Conservation (phyloP, 2,329 filamentous ascomycete species). For the Whalleya microplaca region DNA sequence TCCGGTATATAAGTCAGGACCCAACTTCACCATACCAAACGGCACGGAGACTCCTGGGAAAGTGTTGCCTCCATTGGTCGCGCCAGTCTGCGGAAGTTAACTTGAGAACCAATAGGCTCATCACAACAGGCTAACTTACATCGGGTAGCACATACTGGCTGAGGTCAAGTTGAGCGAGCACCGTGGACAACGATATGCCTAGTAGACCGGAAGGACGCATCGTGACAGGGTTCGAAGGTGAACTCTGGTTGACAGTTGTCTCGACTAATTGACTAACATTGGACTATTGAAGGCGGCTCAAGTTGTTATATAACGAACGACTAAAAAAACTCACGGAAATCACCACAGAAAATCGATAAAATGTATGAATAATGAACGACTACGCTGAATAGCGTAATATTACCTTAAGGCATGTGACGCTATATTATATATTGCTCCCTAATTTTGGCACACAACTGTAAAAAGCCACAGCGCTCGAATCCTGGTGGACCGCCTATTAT, state of each 20-base stretch:
- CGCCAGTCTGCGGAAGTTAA: slow-evolving; percentile 45
- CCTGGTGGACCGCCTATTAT: neutral
- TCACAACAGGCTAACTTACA: slow-evolving; percentile 21
- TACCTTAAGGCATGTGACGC: neutral
- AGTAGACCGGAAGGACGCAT: slow-evolving; percentile 22
- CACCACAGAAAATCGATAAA: neutral
- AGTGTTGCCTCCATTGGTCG: slow-evolving; percentile 51
- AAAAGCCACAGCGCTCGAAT: neutral
- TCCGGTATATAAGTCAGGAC: slow-evolving; percentile 53
- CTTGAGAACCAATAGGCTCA: neutral
- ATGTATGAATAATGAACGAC: neutral
- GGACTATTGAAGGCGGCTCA: neutral
- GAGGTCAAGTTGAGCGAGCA: slow-evolving; percentile 18
- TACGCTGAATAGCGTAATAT: neutral
- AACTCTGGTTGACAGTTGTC: slow-evolving; percentile 3
- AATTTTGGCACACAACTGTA: neutral
- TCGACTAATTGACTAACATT: slow-evolving; percentile 1
- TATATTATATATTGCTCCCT: neutral
- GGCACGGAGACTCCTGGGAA: slow-evolving; percentile 54
- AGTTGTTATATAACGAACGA: neutral
- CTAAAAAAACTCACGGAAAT: neutral
- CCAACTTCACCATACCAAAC: slow-evolving; percentile 53
- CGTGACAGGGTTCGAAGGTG: slow-evolving; percentile 9
- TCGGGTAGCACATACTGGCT: slow-evolving; percentile 29
- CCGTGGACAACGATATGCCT: slow-evolving; percentile 12